Conservation (phyloP, 768 basidiomycete species). For the Suillus placidus region DNA sequence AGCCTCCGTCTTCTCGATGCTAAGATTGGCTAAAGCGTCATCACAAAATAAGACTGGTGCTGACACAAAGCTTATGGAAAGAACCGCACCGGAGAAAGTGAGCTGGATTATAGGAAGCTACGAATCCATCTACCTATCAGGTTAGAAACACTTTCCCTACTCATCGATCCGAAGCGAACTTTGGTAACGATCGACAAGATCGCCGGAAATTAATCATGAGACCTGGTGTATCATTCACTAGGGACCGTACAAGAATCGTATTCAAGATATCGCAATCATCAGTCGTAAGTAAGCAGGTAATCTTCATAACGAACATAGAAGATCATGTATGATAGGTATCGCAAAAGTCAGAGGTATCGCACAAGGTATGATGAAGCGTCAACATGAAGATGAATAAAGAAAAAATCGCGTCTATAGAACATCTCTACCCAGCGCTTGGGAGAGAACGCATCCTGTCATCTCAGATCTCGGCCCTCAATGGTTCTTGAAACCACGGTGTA, state of each 20-base stretch:
- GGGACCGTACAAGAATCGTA: not conserved
- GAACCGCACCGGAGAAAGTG: slow-evolving; percentile 47
- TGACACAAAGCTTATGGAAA: not conserved
- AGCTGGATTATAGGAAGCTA: too few species aligned
- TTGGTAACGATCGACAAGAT: too few species aligned
- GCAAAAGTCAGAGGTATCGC: slow-evolving; percentile 13
- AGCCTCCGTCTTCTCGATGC: too few species aligned
- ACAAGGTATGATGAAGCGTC: not conserved
- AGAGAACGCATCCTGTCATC: not conserved
- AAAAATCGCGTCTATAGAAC: not conserved
- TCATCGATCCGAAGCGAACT: too few species aligned
- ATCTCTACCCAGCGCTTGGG: slow-evolving; percentile 4
- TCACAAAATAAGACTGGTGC: not conserved
- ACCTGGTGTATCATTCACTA: not conserved
- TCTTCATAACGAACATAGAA: not conserved
- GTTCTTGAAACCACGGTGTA: not conserved
- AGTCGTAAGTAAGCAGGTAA: slow-evolving; percentile 2
- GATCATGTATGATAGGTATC: slow-evolving; percentile 12
- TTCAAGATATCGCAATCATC: not conserved
- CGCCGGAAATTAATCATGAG: too few species aligned
- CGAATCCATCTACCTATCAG: too few species aligned
- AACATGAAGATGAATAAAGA: not conserved
- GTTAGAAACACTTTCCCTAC: too few species aligned
- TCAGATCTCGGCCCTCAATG: slow-evolving; percentile 4
- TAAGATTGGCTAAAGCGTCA: slow-evolving; percentile 82